Evolutionary conservation across 495 filamentous ascomycete species (phyloP), one percentile per base, ranked within the genome.

Genomic region (Lepraria neglecta): DNA sequence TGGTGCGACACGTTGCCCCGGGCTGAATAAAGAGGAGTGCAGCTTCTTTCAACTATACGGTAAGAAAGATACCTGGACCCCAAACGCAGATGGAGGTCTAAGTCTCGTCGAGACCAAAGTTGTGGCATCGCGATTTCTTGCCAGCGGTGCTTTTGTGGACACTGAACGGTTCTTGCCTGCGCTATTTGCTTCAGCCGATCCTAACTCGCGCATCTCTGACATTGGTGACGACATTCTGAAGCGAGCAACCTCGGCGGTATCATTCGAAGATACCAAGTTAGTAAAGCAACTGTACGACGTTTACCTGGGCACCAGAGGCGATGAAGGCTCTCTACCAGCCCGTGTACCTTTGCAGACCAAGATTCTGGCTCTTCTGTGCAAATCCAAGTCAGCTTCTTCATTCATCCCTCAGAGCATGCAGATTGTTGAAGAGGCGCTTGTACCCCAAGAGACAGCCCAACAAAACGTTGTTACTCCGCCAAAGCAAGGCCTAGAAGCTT

Each of bases 171-270:
- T 95, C 67, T 71, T 96, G n/a, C 87, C 91, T 6, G 85, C 89
- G 19, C 72, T 98, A 17, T 87, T 89, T 67, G 90, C 91, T 6
- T 85, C 90, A 54, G 83, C 88, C 0, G 91, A 95, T 72, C 65
- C 85, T 1, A 92, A 96, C 65, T 91, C 87, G 11, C 83, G 87
- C 15, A 83, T 97, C 48, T 85, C 88, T 11, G 85, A 87, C 14
- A 74, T 88, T 47, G 92, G 88, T 0, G 90, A 97, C 52, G 91
- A 95, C 67, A 80, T 91, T 40, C 69, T 96, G 35, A 97, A 96
- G 72, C 78, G 91, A 60, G 84, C 82, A 30, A 72, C 77, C 27
- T 75, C 83, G 4, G 76, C 78, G 11, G 76, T 87, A 28, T 82
- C 86, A 11, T 75, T 97, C 14, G 92, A 97, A 72, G 82, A 91